Conservation (phyloP, 2,329 filamentous ascomycete species). For the Escovopsis weberi region DNA sequence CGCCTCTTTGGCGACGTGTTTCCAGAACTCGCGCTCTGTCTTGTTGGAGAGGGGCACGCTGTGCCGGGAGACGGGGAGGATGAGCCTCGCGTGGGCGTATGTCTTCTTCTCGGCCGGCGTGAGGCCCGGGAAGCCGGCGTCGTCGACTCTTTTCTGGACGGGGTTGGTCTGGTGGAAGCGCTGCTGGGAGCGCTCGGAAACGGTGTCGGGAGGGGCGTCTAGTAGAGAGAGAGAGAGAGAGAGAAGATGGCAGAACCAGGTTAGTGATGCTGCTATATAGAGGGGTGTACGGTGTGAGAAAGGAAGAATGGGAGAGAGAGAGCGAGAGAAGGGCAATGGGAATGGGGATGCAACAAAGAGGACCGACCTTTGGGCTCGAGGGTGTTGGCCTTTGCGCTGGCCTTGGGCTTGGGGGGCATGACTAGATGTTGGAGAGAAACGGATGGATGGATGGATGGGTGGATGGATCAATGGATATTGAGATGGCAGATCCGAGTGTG, state of each 20-base stretch:
- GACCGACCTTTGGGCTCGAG: slow-evolving; percentile 12
- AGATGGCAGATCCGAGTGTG: too few species aligned
- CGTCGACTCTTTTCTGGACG: slow-evolving; percentile 28
- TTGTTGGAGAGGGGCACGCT: slow-evolving; percentile 26
- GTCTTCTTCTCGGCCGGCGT: slow-evolving; percentile 33
- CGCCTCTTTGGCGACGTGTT: slow-evolving; percentile 35
- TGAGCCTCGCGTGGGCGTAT: slow-evolving; percentile 32
- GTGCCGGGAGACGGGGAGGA: slow-evolving; percentile 25
- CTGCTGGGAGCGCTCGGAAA: slow-evolving; percentile 32
- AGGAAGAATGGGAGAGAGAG: neutral
- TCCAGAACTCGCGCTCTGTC: slow-evolving; percentile 43
- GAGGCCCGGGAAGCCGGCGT: slow-evolving; percentile 30
- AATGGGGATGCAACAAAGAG: neutral
- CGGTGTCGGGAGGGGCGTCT: slow-evolving; percentile 26
- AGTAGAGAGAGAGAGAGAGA: slow-evolving; percentile 10
- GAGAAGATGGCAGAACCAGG: too few species aligned
- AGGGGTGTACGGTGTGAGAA: neutral
- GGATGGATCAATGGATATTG: neutral
- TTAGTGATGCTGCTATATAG: neutral
- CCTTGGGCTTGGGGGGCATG: slow-evolving; percentile 13
- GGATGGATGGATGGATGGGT: neutral
- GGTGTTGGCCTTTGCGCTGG: slow-evolving; percentile 8
- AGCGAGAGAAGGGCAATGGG: neutral
- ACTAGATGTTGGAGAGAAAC: slow-evolving; percentile 5
- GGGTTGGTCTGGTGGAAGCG: slow-evolving; percentile 37